Conservation (phyloP, 1,139 yeast genomes). For the Debaryomyces sp. region DNA sequence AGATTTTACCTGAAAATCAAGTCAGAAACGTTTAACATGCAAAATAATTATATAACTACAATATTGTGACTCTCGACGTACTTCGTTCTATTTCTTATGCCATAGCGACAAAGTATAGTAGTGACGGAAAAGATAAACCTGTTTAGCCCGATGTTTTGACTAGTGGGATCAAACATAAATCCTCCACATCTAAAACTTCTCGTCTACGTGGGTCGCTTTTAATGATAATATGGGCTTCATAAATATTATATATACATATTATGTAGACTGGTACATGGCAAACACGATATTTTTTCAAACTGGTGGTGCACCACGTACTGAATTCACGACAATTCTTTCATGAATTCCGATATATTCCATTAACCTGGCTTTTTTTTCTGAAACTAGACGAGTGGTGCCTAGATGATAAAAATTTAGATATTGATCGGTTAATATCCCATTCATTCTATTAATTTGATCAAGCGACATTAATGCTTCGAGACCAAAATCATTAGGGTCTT, state of each 20-base stretch:
- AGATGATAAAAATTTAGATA: neutral
- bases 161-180: no score
- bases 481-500: neutral
- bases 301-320: neutral
- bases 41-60: neutral
- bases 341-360: neutral
- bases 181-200: neutral
- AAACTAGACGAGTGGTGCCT: neutral
- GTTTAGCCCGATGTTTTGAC: no score
- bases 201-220: neutral
- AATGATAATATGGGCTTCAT: neutral
- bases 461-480: conserved; percentile 3
- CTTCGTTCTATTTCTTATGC: neutral
- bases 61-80: neutral
- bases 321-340: neutral
- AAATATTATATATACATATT: neutral
- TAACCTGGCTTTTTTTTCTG: neutral
- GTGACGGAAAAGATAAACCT: no score
- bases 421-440: neutral
- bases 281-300: neutral
- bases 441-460: conserved; percentile 2
- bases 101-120: no score
- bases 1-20: neutral
- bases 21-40: neutral
- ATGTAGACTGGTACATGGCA: neutral